Conservation (phyloP, 305 asterid genomes). For the Fraxinus sp. region DNA sequence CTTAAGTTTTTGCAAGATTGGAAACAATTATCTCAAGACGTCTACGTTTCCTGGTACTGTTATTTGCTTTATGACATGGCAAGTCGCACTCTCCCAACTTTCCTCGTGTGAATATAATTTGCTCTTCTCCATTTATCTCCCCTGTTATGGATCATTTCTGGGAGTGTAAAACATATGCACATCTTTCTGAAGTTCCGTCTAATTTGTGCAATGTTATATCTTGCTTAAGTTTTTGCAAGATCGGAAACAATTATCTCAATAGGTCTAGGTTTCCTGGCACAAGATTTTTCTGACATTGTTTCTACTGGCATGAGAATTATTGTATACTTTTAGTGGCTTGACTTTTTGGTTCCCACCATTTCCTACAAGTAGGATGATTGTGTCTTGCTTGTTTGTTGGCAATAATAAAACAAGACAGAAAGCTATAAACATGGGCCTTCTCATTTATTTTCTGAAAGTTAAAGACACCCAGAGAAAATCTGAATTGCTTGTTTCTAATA, state of each 20-base stretch:
- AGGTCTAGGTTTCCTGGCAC: slow-evolving; percentile 10
- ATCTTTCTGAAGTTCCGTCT: neutral
- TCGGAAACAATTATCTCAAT: neutral
- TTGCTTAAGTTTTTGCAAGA: neutral
- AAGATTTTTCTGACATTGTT: slow-evolving; percentile 21
- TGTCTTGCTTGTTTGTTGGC: neutral
- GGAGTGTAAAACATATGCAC: neutral
- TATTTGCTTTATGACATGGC: neutral
- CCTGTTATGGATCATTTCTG: neutral
- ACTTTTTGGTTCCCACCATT: neutral
- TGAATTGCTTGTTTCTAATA: neutral
- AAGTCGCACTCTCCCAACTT: neutral
- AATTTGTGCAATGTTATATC: neutral
- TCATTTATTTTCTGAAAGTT: neutral
- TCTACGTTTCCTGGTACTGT: slow-evolving; percentile 14
- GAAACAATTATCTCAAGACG: neutral
- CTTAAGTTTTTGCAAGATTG: neutral
- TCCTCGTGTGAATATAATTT: neutral
- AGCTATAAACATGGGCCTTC: neutral
- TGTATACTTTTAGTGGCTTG: neutral
- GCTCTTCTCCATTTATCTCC: neutral
- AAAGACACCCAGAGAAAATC: neutral
- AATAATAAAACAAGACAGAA: neutral
- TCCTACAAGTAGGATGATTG: neutral
- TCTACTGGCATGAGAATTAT: slow-evolving; percentile 10